Evolutionary conservation across 2,329 filamentous ascomycete genomes (phyloP).

Genomic region (Sporothrix dimorphospora): DNA sequence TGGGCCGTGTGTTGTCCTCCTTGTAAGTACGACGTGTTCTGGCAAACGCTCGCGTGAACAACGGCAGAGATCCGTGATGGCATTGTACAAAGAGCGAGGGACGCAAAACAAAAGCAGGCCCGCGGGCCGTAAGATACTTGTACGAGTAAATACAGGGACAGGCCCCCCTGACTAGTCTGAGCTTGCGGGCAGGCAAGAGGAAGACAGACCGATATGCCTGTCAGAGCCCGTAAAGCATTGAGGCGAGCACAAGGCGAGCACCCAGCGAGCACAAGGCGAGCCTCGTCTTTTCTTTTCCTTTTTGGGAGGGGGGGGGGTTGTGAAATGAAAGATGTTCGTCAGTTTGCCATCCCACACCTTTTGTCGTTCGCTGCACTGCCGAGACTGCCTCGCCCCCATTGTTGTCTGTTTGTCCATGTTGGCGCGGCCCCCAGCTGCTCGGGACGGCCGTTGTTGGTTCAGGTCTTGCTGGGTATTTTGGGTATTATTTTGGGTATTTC

Average conservation of each 20-base stretch:
- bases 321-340: neutral
- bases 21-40: too few relatives aligned
- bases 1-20: neutral
- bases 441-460: neutral
- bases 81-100: neutral
- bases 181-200: neutral
- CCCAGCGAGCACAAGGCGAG: too few relatives aligned
- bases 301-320: too few relatives aligned
- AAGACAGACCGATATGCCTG: neutral
- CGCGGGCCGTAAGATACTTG: neutral
- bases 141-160: neutral
- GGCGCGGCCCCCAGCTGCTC: neutral
- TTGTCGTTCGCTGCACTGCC: neutral
- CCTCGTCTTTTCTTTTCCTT: too few relatives aligned
- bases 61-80: neutral
- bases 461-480: neutral
- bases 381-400: neutral
- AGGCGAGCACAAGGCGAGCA: too few relatives aligned
- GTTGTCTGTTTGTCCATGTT: neutral
- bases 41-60: too few relatives aligned
- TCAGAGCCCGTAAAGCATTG: neutral
- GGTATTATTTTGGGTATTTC: neutral
- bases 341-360: neutral
- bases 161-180: neutral
- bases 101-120: neutral